Percentiles rank a stretch among this genome's conserved stretches.
These are phyloP conservation scores for Chrysoporthe puriensis DNA, from an alignment of 2,329 filamentous ascomycete genomes.

Conservation along the genomic window DNA sequence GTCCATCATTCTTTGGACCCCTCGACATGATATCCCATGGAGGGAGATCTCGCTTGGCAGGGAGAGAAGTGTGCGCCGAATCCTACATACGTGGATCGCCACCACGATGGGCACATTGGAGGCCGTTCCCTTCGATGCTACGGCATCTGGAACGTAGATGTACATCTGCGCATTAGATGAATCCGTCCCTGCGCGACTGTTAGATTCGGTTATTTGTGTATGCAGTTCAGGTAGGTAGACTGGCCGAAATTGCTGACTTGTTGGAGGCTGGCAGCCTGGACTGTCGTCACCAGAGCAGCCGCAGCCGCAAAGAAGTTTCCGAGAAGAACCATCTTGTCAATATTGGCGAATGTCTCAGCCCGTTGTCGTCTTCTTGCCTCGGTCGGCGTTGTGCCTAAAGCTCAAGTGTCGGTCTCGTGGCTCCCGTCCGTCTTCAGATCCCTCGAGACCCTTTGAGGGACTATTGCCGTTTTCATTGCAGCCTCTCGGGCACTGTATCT, in stretches of 20 bases:
- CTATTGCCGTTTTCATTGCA: background rate
- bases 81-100: constrained; percentile 55
- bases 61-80: too few species aligned
- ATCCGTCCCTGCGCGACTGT: constrained; percentile 32
- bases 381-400: background rate
- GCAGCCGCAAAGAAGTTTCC: constrained; percentile 30
- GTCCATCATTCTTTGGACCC: constrained; percentile 43
- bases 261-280: constrained; percentile 34
- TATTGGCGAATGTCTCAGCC: background rate
- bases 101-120: constrained; percentile 52
- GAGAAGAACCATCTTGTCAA: constrained; percentile 31
- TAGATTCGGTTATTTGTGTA: background rate
- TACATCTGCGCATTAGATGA: constrained; percentile 35
- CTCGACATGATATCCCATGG: too few species aligned
- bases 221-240: background rate
- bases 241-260: constrained; percentile 36
- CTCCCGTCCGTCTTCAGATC: background rate
- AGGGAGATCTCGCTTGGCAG: too few species aligned
- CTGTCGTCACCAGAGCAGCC: constrained; percentile 30
- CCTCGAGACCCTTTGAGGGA: background rate
- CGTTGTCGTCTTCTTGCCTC: background rate
- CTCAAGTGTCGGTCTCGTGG: background rate
- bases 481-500: background rate
- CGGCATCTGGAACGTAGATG: constrained; percentile 41
- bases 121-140: constrained; percentile 38